Percentiles rank a stretch among this genome's conserved stretches.
These are phyloP conservation scores for Neohortaea acidophila DNA, from an alignment of 495 filamentous ascomycete species.

Conservation along the genomic window DNA sequence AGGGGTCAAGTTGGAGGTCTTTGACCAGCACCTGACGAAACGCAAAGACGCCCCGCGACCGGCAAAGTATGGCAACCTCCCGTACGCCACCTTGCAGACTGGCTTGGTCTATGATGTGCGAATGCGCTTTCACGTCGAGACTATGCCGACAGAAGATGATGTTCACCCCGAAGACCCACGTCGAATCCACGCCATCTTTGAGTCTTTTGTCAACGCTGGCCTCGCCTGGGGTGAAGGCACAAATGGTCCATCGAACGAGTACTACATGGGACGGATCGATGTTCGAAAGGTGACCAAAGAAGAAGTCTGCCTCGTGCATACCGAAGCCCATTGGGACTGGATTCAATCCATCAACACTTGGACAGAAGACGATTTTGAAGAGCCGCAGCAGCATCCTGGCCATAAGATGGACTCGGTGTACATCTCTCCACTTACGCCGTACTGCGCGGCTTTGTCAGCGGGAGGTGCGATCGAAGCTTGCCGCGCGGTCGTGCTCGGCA, in stretches of 20 bases:
- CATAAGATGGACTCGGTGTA: conserved; percentile 66
- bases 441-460: conserved; percentile 68
- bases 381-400: conserved; percentile 35
- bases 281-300: conserved; percentile 57
- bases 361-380: conserved; percentile 46
- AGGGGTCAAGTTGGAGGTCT: conserved; percentile 1
- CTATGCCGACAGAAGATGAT: conserved; percentile 37
- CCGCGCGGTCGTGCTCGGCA: conserved; percentile 59
- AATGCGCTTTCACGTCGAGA: conserved; percentile 84
- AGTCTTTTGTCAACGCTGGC: conserved; percentile 61
- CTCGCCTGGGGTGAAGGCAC: conserved; percentile 30
- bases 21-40: neutral
- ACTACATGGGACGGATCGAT: conserved; percentile 58
- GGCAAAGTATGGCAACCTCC: conserved; percentile 18
- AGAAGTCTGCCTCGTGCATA: conserved; percentile 69
- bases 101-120: conserved; percentile 77
- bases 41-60: conserved; percentile 3
- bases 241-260: conserved; percentile 30
- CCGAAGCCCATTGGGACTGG: conserved; percentile 58
- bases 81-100: conserved; percentile 30
- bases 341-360: conserved; percentile 46
- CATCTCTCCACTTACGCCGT: conserved; percentile 65
- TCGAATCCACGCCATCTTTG: conserved; percentile 79
- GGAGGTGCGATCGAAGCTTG: conserved; percentile 93
- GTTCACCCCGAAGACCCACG: conserved; percentile 89